A percentile compares a stretch with the other conserved stretches of the same genome.
Conservation (phyloP, 305 asterid genomes). For the Fraxinus baroniana region DNA sequence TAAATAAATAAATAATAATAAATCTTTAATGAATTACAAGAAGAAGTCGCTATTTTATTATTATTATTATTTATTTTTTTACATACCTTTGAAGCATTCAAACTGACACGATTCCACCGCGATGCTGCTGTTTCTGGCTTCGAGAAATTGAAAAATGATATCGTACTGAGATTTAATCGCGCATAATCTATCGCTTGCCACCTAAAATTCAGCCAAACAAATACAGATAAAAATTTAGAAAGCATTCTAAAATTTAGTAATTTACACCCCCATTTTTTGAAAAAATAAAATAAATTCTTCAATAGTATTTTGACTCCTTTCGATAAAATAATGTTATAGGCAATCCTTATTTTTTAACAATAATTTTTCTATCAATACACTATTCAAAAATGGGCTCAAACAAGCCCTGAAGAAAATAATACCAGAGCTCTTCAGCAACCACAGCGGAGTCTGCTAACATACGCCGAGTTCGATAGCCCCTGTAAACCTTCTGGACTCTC, state of each 20-base stretch:
- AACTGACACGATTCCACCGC: constrained; percentile 75
- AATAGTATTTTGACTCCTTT: too few species aligned
- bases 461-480: constrained; percentile 85
- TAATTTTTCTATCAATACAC: too few species aligned
- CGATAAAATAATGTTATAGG: too few species aligned
- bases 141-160: constrained; percentile 79
- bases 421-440: constrained; percentile 89
- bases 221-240: neutral
- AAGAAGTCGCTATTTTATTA: neutral
- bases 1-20: neutral
- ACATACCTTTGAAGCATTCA: constrained; percentile 81
- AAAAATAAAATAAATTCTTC: too few species aligned
- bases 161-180: constrained; percentile 72
- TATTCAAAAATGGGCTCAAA: too few species aligned
- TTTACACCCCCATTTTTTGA: neutral
- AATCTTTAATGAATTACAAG: neutral
- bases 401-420: neutral
- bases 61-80: too few species aligned
- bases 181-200: constrained; percentile 81
- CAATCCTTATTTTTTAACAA: too few species aligned
- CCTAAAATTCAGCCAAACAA: constrained; percentile 35
- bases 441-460: constrained; percentile 96
- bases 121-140: constrained; percentile 83
- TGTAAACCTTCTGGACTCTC: constrained; percentile 77
- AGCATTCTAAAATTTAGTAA: neutral